phyloP scores from a whole-genome alignment of 495 filamentous ascomycete species.

The Schizothecium vesticola region DNA sequence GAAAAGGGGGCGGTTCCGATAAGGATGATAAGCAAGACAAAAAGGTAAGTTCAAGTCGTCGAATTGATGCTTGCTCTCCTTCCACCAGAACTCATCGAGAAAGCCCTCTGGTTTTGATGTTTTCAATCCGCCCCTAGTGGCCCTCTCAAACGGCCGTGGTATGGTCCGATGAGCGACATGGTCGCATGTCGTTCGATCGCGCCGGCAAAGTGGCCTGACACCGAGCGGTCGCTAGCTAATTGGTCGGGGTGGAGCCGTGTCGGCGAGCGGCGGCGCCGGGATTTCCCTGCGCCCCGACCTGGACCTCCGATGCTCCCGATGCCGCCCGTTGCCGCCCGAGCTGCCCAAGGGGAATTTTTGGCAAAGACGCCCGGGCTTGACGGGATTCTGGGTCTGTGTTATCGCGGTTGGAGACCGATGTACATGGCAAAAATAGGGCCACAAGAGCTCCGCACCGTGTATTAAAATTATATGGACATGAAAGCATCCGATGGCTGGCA shows the following conservation, averaged over 20 bases:
- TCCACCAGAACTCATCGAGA: background rate
- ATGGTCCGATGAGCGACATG: conserved; percentile 1
- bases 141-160: background rate
- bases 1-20: background rate
- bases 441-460: too few species aligned
- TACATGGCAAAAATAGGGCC: too few species aligned
- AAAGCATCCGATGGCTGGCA: too few species aligned
- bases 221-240: background rate
- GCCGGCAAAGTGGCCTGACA: background rate
- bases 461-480: too few species aligned
- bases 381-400: too few species aligned
- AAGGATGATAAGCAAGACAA: background rate
- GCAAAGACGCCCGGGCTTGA: background rate
- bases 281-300: background rate
- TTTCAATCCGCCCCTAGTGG: background rate
- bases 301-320: background rate
- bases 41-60: background rate
- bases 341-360: background rate
- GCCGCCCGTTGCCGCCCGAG: background rate
- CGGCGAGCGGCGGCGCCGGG: background rate
- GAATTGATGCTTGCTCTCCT: background rate
- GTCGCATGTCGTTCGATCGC: conserved; percentile 1
- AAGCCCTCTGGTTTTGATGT: background rate
- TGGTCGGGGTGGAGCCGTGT: background rate
- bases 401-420: too few species aligned